These are phyloP conservation scores for Penicillium brasilianum DNA, from an alignment of 2,329 filamentous ascomycete genomes.

Conservation along the genomic window DNA sequence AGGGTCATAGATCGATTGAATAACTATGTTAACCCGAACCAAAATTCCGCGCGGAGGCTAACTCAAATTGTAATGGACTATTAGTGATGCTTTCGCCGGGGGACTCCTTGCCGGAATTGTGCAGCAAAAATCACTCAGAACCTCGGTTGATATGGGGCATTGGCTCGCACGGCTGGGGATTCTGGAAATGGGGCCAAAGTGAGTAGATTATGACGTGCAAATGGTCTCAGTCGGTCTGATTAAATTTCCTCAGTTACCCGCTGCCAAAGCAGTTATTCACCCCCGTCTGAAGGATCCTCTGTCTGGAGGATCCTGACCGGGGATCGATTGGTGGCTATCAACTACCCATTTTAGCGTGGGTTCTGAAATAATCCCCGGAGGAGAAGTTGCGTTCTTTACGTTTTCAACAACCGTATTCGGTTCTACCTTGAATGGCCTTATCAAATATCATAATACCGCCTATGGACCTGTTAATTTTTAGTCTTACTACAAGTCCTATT, in stretches of 20 bases:
- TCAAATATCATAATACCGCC: no score
- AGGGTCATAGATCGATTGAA: background rate
- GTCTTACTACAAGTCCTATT: no score
- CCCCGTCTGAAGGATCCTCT: no score
- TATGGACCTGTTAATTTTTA: no score
- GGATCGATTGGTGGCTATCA: background rate
- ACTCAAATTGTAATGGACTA: no score
- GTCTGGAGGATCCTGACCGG: no score
- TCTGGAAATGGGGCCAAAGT: constrained; percentile 2
- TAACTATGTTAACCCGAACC: background rate
- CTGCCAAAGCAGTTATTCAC: background rate
- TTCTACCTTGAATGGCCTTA: no score
- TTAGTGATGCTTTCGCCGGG: background rate
- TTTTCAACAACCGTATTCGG: background rate
- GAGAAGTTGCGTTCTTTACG: background rate
- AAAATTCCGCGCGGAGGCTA: no score
- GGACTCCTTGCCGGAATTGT: background rate
- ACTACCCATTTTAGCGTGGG: background rate
- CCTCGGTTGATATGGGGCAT: background rate
- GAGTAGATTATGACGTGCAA: background rate
- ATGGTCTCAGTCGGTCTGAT: background rate
- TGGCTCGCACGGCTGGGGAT: background rate
- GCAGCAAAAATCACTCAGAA: background rate
- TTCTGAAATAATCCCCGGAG: background rate
- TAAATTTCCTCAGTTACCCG: background rate